These are phyloP conservation scores for Phoma sp. DNA, from an alignment of 2,329 filamentous ascomycete species.

Conservation along the genomic window DNA sequence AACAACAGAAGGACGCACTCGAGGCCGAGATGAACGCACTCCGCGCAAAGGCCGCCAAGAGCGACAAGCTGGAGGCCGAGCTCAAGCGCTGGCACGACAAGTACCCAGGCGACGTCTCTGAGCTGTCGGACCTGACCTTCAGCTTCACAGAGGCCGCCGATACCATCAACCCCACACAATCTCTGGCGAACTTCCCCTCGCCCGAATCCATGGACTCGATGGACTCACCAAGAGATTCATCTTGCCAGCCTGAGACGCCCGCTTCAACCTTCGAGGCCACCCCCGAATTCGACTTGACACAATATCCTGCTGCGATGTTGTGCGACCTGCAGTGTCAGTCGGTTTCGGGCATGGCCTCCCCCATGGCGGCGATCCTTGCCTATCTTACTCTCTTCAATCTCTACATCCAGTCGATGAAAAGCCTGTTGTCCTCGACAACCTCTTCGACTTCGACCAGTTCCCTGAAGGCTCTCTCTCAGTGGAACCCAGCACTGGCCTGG, in stretches of 20 bases:
- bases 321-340: conserved; percentile 99
- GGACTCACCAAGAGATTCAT: conserved; percentile 48
- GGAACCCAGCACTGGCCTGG: conserved; percentile 39
- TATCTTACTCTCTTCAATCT: conserved; percentile 47
- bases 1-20: conserved; percentile 67
- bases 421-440: conserved; percentile 42
- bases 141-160: conserved; percentile 32
- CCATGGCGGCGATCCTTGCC: conserved; percentile 40
- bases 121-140: conserved; percentile 25
- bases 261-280: conserved; percentile 50
- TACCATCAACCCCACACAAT: conserved; percentile 46
- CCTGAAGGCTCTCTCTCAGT: conserved; percentile 36
- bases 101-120: conserved; percentile 38
- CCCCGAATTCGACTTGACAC: conserved; percentile 86
- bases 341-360: conserved; percentile 53
- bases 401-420: conserved; percentile 49
- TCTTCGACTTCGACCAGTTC: conserved; percentile 52
- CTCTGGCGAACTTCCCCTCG: conserved; percentile 43
- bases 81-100: conserved; percentile 48
- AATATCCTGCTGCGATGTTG: conserved; percentile 99
- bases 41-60: conserved; percentile 55
- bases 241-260: conserved; percentile 49
- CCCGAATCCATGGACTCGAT: conserved; percentile 48
- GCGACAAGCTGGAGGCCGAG: conserved; percentile 59
- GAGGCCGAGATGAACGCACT: conserved; percentile 68